phyloP scores from a whole-genome alignment of 805 yeast genomes.

The Blastobotrys chiropterorum region DNA sequence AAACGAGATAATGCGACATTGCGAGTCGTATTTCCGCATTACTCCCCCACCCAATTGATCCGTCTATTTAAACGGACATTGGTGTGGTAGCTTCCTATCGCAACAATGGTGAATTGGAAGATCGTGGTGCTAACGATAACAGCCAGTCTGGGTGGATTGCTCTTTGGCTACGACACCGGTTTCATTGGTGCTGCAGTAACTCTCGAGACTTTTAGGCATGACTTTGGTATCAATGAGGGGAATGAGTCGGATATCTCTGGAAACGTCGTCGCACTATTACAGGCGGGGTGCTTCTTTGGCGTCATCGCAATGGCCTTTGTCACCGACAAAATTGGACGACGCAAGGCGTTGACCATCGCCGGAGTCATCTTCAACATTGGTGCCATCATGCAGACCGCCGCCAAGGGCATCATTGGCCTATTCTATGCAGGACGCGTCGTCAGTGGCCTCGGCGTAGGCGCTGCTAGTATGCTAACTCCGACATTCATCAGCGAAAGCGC shows the following conservation, averaged over 20 bases:
- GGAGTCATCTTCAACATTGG: constrained; percentile 39
- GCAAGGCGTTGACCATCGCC: constrained; percentile 54
- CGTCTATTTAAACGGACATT: too few relatives aligned
- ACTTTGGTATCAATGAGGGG: constrained; percentile 42
- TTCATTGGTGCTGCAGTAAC: constrained; percentile 71
- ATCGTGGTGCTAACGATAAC: constrained; percentile 29
- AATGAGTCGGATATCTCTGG: constrained; percentile 52
- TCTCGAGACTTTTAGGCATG: constrained; percentile 57
- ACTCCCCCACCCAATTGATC: too few relatives aligned
- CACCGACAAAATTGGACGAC: constrained; percentile 70
- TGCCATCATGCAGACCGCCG: constrained; percentile 34
- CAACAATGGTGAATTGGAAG: constrained; percentile 1
- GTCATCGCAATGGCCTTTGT: constrained; percentile 43
- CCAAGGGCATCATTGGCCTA: constrained; percentile 35
- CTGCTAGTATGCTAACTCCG: constrained; percentile 46
- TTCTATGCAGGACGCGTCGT: constrained; percentile 48
- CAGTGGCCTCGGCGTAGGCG: constrained; percentile 50
- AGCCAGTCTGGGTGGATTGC: constrained; percentile 84
- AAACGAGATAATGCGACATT: too few relatives aligned
- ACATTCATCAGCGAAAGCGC: constrained; percentile 44
- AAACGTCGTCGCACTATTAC: constrained; percentile 68
- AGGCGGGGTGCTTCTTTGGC: constrained; percentile 75
- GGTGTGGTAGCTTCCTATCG: too few relatives aligned
- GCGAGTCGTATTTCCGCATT: too few relatives aligned
- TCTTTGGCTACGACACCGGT: constrained; percentile 89